Evolutionary conservation across 306 rosid species (phyloP).

Genomic region (Dalbergia cultrata): DNA sequence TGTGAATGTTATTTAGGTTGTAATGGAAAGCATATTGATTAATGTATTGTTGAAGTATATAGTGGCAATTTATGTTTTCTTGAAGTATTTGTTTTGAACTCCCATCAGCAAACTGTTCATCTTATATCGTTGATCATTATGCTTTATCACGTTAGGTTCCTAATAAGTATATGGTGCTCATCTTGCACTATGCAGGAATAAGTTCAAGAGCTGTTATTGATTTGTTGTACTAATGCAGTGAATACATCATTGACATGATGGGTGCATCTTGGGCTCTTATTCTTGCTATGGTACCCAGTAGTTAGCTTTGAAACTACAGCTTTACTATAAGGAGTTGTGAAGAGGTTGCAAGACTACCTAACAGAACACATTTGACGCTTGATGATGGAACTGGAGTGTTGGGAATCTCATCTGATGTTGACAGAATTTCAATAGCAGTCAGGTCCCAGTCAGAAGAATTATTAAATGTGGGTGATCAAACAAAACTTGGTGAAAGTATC

Average conservation of each 20-base stretch:
- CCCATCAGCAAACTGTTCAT: neutral
- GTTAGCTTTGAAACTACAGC: slow-evolving; percentile 73
- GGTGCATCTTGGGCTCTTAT: slow-evolving; percentile 97
- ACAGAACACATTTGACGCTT: slow-evolving; percentile 46
- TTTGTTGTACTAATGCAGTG: slow-evolving; percentile 73
- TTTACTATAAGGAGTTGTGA: slow-evolving; percentile 69
- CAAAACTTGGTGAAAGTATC: slow-evolving; percentile 52
- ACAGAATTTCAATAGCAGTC: slow-evolving; percentile 49
- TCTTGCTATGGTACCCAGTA: slow-evolving; percentile 91
- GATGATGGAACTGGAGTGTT: slow-evolving; percentile 54
- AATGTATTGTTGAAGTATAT: slow-evolving; percentile 26
- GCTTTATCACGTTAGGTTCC: slow-evolving; percentile 32
- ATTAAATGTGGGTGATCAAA: slow-evolving; percentile 50
- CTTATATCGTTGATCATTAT: slow-evolving; percentile 32
- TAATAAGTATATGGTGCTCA: slow-evolving; percentile 18
- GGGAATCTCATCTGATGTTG: slow-evolving; percentile 52
- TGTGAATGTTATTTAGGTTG: slow-evolving; percentile 33
- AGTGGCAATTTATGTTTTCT: slow-evolving; percentile 34
- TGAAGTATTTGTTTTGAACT: slow-evolving; percentile 15
- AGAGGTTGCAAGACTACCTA: slow-evolving; percentile 65
- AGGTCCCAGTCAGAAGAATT: slow-evolving; percentile 61
- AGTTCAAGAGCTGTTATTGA: too few relatives aligned
- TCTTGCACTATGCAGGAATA: slow-evolving; percentile 37
- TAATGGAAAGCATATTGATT: slow-evolving; percentile 16
- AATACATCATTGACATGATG: slow-evolving; percentile 96